Evolutionary conservation across 1,139 yeast genomes (phyloP), one percentile per base, ranked within the genome.

Genomic region (Blastobotrys aristatus): DNA sequence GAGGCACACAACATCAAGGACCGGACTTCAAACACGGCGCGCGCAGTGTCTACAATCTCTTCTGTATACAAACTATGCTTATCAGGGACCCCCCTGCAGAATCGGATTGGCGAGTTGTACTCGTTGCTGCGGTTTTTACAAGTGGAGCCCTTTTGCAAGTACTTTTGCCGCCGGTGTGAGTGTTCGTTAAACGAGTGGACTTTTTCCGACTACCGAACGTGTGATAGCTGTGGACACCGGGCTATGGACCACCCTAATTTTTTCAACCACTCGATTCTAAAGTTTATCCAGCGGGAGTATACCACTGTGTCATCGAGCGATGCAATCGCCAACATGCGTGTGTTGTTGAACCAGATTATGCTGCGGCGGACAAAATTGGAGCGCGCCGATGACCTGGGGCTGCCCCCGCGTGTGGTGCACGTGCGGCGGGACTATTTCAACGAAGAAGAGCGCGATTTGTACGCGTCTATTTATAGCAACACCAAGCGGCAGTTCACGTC

Each of bases 1-100:
- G 99, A 92, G 64, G 98, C 98, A 0, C 99, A 92, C 65, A 90
- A 90, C 62, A 90, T 92, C 68, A 94, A 94, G 63, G 97, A 92
- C 64, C 75, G 97, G 52, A 87, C 90, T 44, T 83, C 95, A 44
- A 90, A 90, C 31, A 92, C 98, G 0, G 89, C 97, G 0, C 82
- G 85, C 56, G 96, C 97, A 0, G 96, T 95, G 1, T 88, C 86
- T 63, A 72, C 74, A 50, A 67, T 92, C 47, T 68, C 74, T 32
- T 79, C 96, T 2, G 72, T 79, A 40, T 86, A 87, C 58, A 70
- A 95, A 53, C 85, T 96, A 84, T 92, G 98, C 66, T 68, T 92
- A 29, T 80, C 96, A 1, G 99, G 98, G 57, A 92, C 99, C 0
- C 98, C 99, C 0, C 71, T 92, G 52, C 98, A 94, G 61, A 94